These are phyloP conservation scores for Candida ficus DNA, from an alignment of 805 yeast species.

Conservation along the genomic window DNA sequence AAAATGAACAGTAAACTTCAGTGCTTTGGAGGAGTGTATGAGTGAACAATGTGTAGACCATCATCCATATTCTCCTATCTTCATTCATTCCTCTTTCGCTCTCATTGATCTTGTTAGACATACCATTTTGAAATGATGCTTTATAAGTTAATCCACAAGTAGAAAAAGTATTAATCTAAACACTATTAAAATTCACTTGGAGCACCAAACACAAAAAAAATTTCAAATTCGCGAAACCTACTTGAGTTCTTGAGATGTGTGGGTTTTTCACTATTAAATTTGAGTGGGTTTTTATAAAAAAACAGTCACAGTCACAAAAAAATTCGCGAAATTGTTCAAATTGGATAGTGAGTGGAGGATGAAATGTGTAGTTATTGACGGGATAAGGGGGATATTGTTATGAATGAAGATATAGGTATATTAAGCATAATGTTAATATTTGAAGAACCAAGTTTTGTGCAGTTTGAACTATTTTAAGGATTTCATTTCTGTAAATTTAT, in stretches of 20 bases:
- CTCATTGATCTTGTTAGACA: constrained; percentile 3
- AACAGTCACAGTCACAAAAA: neutral
- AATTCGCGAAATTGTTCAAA: neutral
- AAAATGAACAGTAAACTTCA: too few species aligned
- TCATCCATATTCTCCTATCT: neutral
- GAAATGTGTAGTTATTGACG: too few species aligned
- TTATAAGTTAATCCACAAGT: constrained; percentile 3
- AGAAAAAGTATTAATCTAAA: neutral
- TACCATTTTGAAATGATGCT: constrained; percentile 15
- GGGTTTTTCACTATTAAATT: constrained; percentile 1
- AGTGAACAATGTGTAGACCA: neutral
- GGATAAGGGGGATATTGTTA: neutral
- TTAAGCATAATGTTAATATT: too few species aligned
- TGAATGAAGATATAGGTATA: too few species aligned
- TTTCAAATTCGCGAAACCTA: constrained; percentile 3
- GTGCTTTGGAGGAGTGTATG: neutral
- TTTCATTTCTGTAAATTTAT: neutral
- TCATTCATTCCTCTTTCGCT: constrained; percentile 1
- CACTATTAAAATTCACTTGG: neutral
- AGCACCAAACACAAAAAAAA: constrained; percentile 6
- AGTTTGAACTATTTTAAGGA: too few species aligned
- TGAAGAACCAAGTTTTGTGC: too few species aligned
- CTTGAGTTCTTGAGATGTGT: too few species aligned
- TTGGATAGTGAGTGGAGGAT: too few species aligned
- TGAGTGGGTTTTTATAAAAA: neutral